A percentile compares a stretch with the other conserved stretches of the same genome.
Conservation (phyloP, 2,329 filamentous ascomycete genomes). For the Fusarium ramigenum region DNA sequence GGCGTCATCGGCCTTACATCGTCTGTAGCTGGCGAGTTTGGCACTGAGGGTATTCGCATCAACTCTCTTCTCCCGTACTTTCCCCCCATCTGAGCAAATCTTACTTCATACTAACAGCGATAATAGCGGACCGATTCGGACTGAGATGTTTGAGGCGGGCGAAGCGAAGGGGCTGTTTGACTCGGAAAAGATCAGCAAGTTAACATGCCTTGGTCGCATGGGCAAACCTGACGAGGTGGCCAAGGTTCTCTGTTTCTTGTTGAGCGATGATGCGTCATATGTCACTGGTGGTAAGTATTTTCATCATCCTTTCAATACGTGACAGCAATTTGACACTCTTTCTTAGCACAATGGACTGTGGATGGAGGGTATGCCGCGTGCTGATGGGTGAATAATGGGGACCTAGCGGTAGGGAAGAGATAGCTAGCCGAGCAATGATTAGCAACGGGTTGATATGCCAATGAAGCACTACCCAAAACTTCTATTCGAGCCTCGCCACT, state of each 20-base stretch:
- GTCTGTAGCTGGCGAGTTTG: not conserved
- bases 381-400: not conserved
- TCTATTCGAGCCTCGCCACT: too few species aligned
- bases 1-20: not conserved
- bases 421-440: too few species aligned
- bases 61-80: not conserved
- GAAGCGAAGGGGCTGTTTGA: not conserved
- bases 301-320: fast-evolving
- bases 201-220: not conserved
- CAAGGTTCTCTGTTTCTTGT: not conserved
- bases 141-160: not conserved
- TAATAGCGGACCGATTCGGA: not conserved
- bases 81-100: too few species aligned
- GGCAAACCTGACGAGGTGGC: not conserved
- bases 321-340: not conserved
- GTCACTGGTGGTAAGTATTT: not conserved
- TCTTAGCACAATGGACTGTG: not conserved
- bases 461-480: too few species aligned
- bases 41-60: not conserved
- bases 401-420: too few species aligned
- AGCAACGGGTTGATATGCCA: too few species aligned
- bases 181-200: not conserved
- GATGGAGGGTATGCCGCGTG: not conserved
- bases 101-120: not conserved
- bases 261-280: not conserved